Evolutionary conservation across 495 filamentous ascomycete genomes (phyloP).

Genomic region (Hyphodiscus hymeniophilus): DNA sequence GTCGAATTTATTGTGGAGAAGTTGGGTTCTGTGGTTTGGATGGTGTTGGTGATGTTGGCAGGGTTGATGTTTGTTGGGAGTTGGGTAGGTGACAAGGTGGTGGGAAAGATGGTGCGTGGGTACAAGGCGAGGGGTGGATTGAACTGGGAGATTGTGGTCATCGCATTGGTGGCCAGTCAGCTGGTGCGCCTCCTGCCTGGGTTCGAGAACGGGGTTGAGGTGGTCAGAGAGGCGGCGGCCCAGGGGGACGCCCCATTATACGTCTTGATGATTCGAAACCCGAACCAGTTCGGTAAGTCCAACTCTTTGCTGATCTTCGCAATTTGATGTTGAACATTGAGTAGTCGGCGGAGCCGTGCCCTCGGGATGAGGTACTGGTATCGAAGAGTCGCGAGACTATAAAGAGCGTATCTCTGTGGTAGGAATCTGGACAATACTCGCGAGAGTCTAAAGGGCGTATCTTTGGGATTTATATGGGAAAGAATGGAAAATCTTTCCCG

Average conservation of each 20-base stretch:
- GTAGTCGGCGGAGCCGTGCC: background rate
- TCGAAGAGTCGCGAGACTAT: background rate
- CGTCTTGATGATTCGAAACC: background rate
- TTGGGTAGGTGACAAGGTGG: background rate
- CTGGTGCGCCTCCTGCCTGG: constrained; percentile 6
- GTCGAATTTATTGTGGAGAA: background rate
- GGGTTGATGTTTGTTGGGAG: background rate
- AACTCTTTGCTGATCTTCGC: background rate
- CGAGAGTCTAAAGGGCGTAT: background rate
- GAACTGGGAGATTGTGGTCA: background rate
- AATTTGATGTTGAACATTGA: background rate
- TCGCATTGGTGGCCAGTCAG: constrained; percentile 1
- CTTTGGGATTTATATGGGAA: background rate
- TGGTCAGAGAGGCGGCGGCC: background rate
- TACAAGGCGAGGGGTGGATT: background rate
- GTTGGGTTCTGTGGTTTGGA: background rate
- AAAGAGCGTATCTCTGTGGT: background rate
- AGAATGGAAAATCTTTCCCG: too few relatives aligned
- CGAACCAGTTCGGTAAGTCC: background rate
- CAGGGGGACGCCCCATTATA: background rate
- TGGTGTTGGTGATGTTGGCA: background rate
- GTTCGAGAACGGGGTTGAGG: background rate
- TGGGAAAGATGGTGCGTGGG: background rate
- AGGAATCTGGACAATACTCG: background rate
- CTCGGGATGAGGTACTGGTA: background rate